Base-by-base conservation (phyloP, 1,284 basidiomycete species). In the Butyriboletus appendiculatus region DNA sequence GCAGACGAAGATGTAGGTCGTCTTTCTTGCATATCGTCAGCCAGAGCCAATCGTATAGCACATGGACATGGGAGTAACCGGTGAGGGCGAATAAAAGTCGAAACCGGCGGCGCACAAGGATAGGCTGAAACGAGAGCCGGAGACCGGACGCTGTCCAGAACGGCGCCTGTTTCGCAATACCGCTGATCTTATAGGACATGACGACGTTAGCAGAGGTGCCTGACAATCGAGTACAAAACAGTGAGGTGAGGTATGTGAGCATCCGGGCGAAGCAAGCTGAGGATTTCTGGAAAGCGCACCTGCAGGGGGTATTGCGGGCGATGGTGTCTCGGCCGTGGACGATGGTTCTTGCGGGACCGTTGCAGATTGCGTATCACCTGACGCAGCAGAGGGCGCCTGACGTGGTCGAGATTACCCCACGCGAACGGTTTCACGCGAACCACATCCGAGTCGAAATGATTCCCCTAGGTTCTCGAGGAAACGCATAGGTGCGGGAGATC, bases 91-190 rank as follows among this genome's bases (percentile, higher is more conserved):
- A n/a, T n/a, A n/a, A n/a, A n/a, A n/a, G 22, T 22, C 22, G 35
- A 34, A 39, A n/a, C 6, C 40, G 20, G 14, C 47, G 12, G 12
- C 51, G 73, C 14, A 67, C 65, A 8, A 87, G 71, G 3, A 92
- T 84, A 2, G 88, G 84, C 41, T 74, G 64, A 55, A 87, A 90
- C 8, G 76, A 67, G 72, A 93, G 93, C 90, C 90, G 93, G 2
- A 87, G 69, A 16, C 90, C 88, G 60, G 94, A 89, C 0, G 85
- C 85, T 16, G 77, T 75, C 89, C 90, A 93, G 68, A 94, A 93
- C 0, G 84, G 76, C 3, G 82, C 76, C 66, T 93, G 90, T 63
- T 90, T 91, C 3, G 26, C 26, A 38, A 92, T 74, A 57, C 88
- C 91, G 32, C 11, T 30, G 28, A 12, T 30, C 28, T 30, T 11